Evolutionary conservation across 1,139 yeast species (phyloP), one percentile per base, ranked within the genome.

Genomic region (Geotrichum phurueaensis): DNA sequence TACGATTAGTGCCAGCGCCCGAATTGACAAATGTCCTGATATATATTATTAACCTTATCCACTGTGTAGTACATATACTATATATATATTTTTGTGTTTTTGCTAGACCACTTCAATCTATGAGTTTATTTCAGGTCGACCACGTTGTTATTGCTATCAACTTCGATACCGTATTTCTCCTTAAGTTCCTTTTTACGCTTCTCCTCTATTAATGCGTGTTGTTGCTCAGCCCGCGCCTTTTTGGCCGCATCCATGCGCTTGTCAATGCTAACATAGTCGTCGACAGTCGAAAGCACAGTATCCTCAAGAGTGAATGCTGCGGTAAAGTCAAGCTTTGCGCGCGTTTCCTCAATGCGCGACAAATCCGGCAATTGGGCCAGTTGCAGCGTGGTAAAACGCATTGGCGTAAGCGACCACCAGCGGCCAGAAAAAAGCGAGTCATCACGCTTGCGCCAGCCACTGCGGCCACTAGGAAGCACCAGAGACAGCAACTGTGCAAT

Each of bases 361-460:
- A 15, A 20, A 47, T 55, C 54, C 18, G 62, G 62, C 3, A 62
- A 10, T 33, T 60, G 64, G 12, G 33, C 54, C 20, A 59, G 49
- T 25, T 62, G 64, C 15, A 62, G 33, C 18, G 64, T 58, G 25
- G 43, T 33, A 51, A 62, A 62, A 22, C 64, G 47, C 23, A 25
- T 51, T 9, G 58, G 57, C 9, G 64, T 60, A 3, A 62, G 54
- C 9, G 62, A 47, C 62, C 62, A 62, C 64, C 64, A 62, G 13
- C 57, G 50, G n/a, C 64, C 60, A 3, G 64, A 62, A 43, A 52
- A 59, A 10, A 62, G 43, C 6, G 62, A 59, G 36, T 59, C 60
- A 43, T 59, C 62, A 12, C 59, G 56, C 33, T 48, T 53, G 31
- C 58, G 57, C 64, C 62, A 58, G 31, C 60, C 60, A 6, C 52